Conservation (phyloP, 768 basidiomycete genomes). For the Tylopilus sp. region DNA sequence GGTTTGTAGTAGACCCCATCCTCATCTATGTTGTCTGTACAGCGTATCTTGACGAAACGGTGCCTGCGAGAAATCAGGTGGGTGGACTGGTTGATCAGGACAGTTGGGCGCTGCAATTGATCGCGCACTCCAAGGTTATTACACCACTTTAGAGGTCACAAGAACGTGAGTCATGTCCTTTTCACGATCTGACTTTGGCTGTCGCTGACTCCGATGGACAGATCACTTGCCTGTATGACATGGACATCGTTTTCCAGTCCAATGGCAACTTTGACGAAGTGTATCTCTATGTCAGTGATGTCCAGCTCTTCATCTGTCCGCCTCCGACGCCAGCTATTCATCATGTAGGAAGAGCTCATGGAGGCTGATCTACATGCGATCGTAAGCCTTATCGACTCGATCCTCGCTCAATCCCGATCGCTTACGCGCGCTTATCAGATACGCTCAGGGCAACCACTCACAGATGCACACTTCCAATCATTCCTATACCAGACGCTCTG, state of each 20-base stretch:
- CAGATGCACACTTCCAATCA: slow-evolving; percentile 90
- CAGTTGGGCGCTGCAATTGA: slow-evolving; percentile 8
- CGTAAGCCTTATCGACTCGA: slow-evolving; percentile 42
- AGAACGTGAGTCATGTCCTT: slow-evolving; percentile 62
- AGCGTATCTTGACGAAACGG: slow-evolving; percentile 96
- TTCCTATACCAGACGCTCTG: slow-evolving; percentile 99
- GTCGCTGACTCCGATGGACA: slow-evolving; percentile 29
- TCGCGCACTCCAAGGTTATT: slow-evolving; percentile 55
- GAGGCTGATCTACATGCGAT: slow-evolving; percentile 99
- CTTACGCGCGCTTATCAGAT: slow-evolving; percentile 38
- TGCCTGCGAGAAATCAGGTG: slow-evolving; percentile 94
- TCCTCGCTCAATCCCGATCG: background rate
- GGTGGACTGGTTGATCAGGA: slow-evolving; percentile 17
- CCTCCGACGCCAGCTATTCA: slow-evolving; percentile 1
- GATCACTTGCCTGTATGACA: slow-evolving; percentile 97
- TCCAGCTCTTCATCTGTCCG: background rate
- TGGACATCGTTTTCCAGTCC: slow-evolving; percentile 95
- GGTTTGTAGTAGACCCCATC: slow-evolving; percentile 3
- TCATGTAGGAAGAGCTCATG: slow-evolving; percentile 91
- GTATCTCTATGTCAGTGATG: slow-evolving; percentile 72
- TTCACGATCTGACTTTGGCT: background rate
- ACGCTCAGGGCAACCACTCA: slow-evolving; percentile 82
- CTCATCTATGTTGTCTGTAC: slow-evolving; percentile 3
- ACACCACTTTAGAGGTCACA: slow-evolving; percentile 98
- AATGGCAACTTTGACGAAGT: slow-evolving; percentile 94